A percentile compares a stretch with the other conserved stretches of the same genome.
Conservation (phyloP, 2,329 filamentous ascomycete genomes). For the Pleurostoma richardsiae region DNA sequence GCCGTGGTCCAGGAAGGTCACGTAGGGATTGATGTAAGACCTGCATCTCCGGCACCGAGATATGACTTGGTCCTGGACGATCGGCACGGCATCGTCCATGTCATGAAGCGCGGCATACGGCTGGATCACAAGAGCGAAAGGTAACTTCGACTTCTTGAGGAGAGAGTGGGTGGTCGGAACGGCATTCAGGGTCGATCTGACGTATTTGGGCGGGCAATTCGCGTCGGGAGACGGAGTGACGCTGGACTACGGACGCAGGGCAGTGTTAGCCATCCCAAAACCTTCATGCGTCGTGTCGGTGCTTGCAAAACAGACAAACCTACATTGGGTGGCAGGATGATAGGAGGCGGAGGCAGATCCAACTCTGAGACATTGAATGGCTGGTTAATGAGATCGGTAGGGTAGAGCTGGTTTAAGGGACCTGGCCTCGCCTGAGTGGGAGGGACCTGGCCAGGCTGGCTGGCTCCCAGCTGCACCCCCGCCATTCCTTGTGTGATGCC, state of each 20-base stretch:
- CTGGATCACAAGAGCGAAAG: conserved; percentile 93
- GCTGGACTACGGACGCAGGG: conserved; percentile 55
- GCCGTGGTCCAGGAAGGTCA: conserved; percentile 92
- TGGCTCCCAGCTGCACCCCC: conserved; percentile 74
- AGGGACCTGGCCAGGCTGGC: conserved; percentile 44
- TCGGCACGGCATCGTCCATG: conserved; percentile 81
- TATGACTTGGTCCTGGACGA: conserved; percentile 96
- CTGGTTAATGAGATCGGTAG: conserved; percentile 85
- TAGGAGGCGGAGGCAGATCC: conserved; percentile 84
- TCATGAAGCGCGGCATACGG: conserved; percentile 93
- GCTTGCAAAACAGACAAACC: conserved; percentile 29
- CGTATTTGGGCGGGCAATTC: conserved; percentile 90
- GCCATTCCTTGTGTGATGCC: conserved; percentile 82
- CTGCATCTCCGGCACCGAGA: conserved; percentile 92
- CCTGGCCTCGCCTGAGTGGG: conserved; percentile 41
- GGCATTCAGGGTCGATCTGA: conserved; percentile 91
- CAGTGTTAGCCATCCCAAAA: conserved; percentile 3
- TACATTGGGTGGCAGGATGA: conserved; percentile 88
- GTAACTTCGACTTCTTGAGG: conserved; percentile 93
- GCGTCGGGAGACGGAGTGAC: conserved; percentile 86
- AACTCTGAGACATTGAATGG: conserved; percentile 93
- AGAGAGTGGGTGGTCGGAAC: conserved; percentile 88
- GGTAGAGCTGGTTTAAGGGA: conserved; percentile 81
- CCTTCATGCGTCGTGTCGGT: no score
- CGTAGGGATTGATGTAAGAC: conserved; percentile 97